Evolutionary conservation across 2,329 filamentous ascomycete genomes (phyloP).

Genomic region (Drechmeria coniospora): DNA sequence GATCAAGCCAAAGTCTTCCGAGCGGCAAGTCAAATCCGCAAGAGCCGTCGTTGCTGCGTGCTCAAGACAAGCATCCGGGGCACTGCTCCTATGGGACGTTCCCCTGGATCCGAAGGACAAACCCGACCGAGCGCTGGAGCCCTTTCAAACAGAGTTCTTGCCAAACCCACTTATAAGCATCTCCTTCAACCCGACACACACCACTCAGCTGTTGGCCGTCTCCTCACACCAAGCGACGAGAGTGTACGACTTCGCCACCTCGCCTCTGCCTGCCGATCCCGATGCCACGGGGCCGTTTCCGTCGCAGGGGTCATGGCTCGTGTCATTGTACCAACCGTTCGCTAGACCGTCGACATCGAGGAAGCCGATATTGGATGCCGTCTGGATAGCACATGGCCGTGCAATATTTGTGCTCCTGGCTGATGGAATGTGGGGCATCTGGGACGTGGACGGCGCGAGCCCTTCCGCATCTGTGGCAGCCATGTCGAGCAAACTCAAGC

Average conservation of each 20-base stretch:
- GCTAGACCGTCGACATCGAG: constrained; percentile 31
- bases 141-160: constrained; percentile 47
- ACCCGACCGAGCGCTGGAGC: constrained; percentile 18
- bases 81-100: constrained; percentile 43
- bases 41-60: constrained; percentile 44
- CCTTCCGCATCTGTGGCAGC: constrained; percentile 25
- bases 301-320: constrained; percentile 46
- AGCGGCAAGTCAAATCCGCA: constrained; percentile 18
- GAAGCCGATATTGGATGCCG: constrained; percentile 46
- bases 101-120: constrained; percentile 26
- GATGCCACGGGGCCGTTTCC: constrained; percentile 34
- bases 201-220: constrained; percentile 42
- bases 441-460: constrained; percentile 46
- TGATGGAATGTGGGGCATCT: constrained; percentile 53
- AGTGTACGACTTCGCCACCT: constrained; percentile 44
- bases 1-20: constrained; percentile 25
- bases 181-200: constrained; percentile 44
- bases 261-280: constrained; percentile 36
- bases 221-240: constrained; percentile 40
- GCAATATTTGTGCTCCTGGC: constrained; percentile 43
- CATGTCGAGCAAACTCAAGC: constrained; percentile 32
- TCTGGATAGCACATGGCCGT: constrained; percentile 45
- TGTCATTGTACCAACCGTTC: constrained; percentile 46
- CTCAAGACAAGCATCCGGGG: constrained; percentile 42
- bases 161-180: constrained; percentile 37